Evolutionary conservation across 179 eudicot species (phyloP).

Genomic region (Amaranthus tricolor): DNA sequence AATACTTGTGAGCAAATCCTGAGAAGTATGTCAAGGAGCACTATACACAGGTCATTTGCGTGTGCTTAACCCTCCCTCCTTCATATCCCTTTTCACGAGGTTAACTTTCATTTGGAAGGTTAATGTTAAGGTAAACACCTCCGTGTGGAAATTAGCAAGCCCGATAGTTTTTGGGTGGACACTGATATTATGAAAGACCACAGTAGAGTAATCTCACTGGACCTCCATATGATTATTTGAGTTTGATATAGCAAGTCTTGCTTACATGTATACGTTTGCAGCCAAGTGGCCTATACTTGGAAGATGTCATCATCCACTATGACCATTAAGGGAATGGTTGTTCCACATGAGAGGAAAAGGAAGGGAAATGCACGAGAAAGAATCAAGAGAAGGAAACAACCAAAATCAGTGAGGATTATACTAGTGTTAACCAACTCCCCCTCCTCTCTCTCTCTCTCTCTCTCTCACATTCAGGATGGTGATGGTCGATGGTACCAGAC

Average conservation of each 20-base stretch:
- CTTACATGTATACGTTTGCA: background rate
- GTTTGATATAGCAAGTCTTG: background rate
- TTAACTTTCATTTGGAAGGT: background rate
- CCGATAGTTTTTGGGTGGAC: background rate
- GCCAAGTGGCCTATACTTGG: background rate
- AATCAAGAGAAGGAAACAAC: too few relatives aligned
- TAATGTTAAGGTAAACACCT: background rate
- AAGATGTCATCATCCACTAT: background rate
- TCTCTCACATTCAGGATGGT: too few relatives aligned
- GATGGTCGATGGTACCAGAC: too few relatives aligned
- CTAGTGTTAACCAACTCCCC: too few relatives aligned
- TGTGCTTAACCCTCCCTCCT: background rate
- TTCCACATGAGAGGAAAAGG: too few relatives aligned
- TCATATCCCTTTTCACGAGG: background rate
- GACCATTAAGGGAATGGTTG: too few relatives aligned
- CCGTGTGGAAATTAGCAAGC: background rate
- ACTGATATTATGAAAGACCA: background rate
- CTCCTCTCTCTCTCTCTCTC: too few relatives aligned
- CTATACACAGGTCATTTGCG: background rate
- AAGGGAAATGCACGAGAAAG: too few relatives aligned
- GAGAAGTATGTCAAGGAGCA: background rate
- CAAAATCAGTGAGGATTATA: too few relatives aligned
- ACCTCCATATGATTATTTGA: background rate
- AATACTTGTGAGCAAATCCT: background rate
- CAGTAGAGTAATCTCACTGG: background rate